Conservation (phyloP, 176 grass and related monocot species). For the Aegilops speltoides region DNA sequence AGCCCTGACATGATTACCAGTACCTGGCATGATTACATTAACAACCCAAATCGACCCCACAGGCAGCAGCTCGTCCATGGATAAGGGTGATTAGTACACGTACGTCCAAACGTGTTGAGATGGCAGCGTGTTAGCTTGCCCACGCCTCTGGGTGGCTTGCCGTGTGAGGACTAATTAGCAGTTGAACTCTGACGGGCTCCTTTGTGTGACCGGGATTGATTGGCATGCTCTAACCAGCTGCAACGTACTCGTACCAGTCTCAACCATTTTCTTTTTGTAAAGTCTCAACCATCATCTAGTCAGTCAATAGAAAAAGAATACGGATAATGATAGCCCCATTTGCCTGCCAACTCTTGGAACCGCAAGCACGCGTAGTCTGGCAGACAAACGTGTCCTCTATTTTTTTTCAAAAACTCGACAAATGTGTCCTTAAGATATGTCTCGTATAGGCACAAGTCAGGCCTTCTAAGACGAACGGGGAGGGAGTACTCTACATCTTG, state of each 20-base stretch:
- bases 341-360: not conserved
- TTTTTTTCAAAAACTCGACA: no score
- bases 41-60: not conserved
- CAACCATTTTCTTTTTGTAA: not conserved
- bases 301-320: not conserved
- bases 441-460: not conserved
- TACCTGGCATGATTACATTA: not conserved
- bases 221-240: not conserved
- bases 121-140: not conserved
- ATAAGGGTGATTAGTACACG: not conserved
- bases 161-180: conserved; percentile 10
- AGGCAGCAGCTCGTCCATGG: not conserved
- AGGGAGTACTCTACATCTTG: not conserved
- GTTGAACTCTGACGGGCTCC: not conserved
- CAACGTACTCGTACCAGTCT: not conserved
- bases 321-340: not conserved
- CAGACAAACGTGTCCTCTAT: not conserved
- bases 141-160: not conserved
- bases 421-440: not conserved
- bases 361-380: not conserved
- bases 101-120: not conserved
- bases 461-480: not conserved
- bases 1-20: not conserved
- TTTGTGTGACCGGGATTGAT: not conserved
- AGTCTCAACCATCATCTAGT: not conserved